Percentiles rank a stretch among this genome's conserved stretches.
Conservation (phyloP, 2,329 filamentous ascomycete genomes). For the Talaromyces sp. region DNA sequence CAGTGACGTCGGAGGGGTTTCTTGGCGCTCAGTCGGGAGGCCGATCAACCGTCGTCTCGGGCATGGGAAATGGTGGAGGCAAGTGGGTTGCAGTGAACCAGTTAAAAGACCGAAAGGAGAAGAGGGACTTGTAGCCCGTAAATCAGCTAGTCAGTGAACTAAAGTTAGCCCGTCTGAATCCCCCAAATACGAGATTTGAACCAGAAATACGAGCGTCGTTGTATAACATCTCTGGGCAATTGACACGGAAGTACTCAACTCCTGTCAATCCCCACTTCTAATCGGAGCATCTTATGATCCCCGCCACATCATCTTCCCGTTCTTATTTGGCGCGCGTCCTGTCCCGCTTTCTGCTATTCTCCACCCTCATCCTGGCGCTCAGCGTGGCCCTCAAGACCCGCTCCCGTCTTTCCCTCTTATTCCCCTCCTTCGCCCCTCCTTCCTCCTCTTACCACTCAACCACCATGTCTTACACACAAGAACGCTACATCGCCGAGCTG, state of each 20-base stretch:
- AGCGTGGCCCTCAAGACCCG: constrained; percentile 42
- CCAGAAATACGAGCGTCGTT: background rate
- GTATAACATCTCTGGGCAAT: background rate
- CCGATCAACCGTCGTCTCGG: constrained; percentile 12
- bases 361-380: constrained; percentile 48
- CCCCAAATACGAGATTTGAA: background rate
- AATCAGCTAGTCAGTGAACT: too few species aligned
- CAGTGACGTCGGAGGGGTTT: constrained; percentile 27
- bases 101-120: background rate
- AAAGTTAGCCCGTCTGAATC: background rate
- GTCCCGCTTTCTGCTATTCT: constrained; percentile 37
- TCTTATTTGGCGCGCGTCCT: constrained; percentile 25
- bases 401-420: constrained; percentile 45
- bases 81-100: background rate
- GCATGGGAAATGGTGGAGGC: background rate
- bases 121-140: too few species aligned
- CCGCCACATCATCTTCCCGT: background rate
- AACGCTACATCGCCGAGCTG: constrained; percentile 81
- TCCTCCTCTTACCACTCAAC: constrained; percentile 27
- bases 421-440: constrained; percentile 32
- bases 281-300: background rate
- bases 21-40: constrained; percentile 14
- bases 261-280: background rate
- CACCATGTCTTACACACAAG: constrained; percentile 66
- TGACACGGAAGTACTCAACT: background rate